phyloP scores from a whole-genome alignment of 2,329 filamentous ascomycete species.

The Claviceps africana region DNA sequence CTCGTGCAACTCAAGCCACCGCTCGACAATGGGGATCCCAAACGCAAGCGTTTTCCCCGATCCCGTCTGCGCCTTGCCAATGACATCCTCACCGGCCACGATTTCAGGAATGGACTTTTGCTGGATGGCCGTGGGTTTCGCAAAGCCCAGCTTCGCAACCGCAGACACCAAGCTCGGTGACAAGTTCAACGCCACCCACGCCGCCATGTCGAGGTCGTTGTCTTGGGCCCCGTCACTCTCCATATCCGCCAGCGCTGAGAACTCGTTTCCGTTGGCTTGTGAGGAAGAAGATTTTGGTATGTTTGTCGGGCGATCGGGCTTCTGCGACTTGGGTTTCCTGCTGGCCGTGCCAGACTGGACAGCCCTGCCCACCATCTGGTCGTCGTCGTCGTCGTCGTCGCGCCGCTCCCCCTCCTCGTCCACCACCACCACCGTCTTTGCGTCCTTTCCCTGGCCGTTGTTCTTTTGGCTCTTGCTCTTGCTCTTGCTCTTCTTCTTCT shows the following conservation, averaged over 20 bases:
- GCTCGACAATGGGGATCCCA: slow-evolving; percentile 81
- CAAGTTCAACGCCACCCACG: slow-evolving; percentile 63
- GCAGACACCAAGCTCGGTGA: slow-evolving; percentile 58
- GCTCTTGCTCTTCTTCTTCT: background rate
- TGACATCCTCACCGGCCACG: slow-evolving; percentile 70
- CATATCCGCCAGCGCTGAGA: slow-evolving; percentile 38
- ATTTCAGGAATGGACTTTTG: slow-evolving; percentile 67
- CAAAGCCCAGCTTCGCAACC: slow-evolving; percentile 66
- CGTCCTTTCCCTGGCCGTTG: slow-evolving; percentile 3
- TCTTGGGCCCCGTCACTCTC: slow-evolving; percentile 41
- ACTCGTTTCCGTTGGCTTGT: slow-evolving; percentile 28
- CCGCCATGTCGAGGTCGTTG: slow-evolving; percentile 54
- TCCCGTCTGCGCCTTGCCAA: slow-evolving; percentile 91
- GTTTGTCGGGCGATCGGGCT: slow-evolving; percentile 21
- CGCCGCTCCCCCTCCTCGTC: slow-evolving; percentile 4
- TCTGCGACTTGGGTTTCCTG: slow-evolving; percentile 14
- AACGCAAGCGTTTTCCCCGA: slow-evolving; percentile 96
- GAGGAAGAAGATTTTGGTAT: slow-evolving; percentile 23
- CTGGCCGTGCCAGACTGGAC: slow-evolving; percentile 3
- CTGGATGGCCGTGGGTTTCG: slow-evolving; percentile 73
- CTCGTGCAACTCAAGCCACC: slow-evolving; percentile 46
- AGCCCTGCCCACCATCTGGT: slow-evolving; percentile 7
- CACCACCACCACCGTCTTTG: background rate
- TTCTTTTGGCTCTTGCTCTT: no score
- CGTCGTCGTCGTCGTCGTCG: slow-evolving; percentile 1